Percentiles rank a stretch among this genome's conserved stretches.
These are phyloP conservation scores for Ustilago vetiveriae DNA, from an alignment of 1,284 basidiomycete genomes.

Conservation along the genomic window DNA sequence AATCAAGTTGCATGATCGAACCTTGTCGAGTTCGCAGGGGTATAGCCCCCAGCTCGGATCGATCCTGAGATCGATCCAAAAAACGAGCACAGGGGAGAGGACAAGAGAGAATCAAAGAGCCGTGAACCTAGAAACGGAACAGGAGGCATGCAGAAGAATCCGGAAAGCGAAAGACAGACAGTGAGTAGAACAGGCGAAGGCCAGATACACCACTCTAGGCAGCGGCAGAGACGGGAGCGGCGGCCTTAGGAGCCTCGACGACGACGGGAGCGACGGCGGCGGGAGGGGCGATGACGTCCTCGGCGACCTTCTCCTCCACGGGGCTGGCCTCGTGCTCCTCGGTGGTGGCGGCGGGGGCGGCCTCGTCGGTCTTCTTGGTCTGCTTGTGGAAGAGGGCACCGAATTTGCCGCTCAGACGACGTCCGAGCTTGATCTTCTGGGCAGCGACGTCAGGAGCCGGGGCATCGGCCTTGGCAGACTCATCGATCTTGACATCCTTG, in stretches of 20 bases:
- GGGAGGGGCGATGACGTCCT: constrained; percentile 27
- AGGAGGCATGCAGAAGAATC: constrained; percentile 46
- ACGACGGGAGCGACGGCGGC: constrained; percentile 20
- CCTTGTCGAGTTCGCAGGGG: constrained; percentile 46
- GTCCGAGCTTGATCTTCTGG: constrained; percentile 56
- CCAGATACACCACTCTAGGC: constrained; percentile 14
- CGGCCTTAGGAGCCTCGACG: constrained; percentile 44
- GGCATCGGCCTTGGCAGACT: constrained; percentile 52
- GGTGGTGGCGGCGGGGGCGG: constrained; percentile 8
- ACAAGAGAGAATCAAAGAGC: constrained; percentile 38
- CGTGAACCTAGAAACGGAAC: constrained; percentile 20
- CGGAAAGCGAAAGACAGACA: constrained; percentile 2
- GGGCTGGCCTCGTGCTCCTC: constrained; percentile 21
- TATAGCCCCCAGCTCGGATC: constrained; percentile 26
- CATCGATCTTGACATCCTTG: constrained; percentile 57
- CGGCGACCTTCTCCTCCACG: constrained; percentile 44
- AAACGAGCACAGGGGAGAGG: constrained; percentile 9
- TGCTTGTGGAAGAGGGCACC: constrained; percentile 58
- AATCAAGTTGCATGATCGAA: constrained; percentile 50
- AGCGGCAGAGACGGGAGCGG: constrained; percentile 42
- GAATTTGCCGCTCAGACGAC: constrained; percentile 55
- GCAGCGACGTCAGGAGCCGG: constrained; percentile 49
- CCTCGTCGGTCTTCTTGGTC: constrained; percentile 45
- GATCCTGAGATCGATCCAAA: not conserved
- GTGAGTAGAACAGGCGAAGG: not conserved